phyloP scores from a whole-genome alignment of 1,284 basidiomycete species.

The Ganoderma multipileum region DNA sequence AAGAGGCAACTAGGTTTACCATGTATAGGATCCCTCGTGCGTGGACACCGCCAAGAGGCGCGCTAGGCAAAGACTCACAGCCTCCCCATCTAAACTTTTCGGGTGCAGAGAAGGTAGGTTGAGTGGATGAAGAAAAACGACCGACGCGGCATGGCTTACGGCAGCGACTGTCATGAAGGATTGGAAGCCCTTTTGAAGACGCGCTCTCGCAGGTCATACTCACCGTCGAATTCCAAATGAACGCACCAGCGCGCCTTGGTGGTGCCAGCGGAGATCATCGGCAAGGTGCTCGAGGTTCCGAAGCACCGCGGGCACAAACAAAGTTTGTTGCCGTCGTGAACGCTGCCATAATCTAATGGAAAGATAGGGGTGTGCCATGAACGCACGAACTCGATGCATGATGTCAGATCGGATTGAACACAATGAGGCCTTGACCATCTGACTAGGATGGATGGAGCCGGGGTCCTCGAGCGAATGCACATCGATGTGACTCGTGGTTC shows the following conservation, averaged over 20 bases:
- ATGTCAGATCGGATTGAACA: not conserved
- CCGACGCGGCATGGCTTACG: constrained; percentile 7
- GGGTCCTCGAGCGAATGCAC: not conserved
- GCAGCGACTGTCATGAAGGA: constrained; percentile 7
- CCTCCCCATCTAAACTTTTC: constrained; percentile 4
- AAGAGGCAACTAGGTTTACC: constrained; percentile 3
- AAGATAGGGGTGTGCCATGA: not conserved
- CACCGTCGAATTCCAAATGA: not conserved
- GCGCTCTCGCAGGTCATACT: constrained; percentile 8
- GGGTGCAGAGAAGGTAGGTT: constrained; percentile 11
- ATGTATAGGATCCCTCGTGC: constrained; percentile 1
- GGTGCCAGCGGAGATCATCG: not conserved
- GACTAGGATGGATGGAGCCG: not conserved
- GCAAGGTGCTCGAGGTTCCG: not conserved
- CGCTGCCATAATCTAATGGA: not conserved
- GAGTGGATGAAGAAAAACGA: constrained; percentile 5
- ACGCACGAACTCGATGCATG: not conserved
- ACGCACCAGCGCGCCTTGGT: not conserved
- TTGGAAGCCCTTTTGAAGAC: not conserved
- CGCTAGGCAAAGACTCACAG: constrained; percentile 4
- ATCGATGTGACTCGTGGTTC: not conserved
- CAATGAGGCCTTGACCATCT: not conserved
- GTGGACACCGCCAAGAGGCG: not conserved
- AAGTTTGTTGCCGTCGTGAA: not conserved
- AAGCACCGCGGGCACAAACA: not conserved